These are phyloP conservation scores for Zalerion maritima DNA, from an alignment of 495 filamentous ascomycete genomes.

Conservation along the genomic window DNA sequence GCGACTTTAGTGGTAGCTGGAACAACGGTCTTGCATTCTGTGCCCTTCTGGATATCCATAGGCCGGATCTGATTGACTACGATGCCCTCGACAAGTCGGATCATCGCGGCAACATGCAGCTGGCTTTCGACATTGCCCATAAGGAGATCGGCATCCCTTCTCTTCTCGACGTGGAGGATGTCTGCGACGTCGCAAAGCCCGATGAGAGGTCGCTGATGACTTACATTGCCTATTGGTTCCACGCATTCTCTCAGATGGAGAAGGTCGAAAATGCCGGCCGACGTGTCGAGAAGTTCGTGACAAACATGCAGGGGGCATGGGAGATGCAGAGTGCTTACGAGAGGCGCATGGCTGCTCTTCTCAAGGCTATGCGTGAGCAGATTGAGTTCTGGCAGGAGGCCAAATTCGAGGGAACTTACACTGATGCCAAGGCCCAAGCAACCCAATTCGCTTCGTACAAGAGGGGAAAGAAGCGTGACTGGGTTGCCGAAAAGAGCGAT, in stretches of 20 bases:
- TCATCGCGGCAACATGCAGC: conserved; percentile 91
- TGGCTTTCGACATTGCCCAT: conserved; percentile 88
- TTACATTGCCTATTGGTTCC: conserved; percentile 99
- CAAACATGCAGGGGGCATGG: conserved; percentile 99
- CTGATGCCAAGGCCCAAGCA: conserved; percentile 80
- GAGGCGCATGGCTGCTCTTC: conserved; percentile 64
- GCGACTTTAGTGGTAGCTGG: conserved; percentile 91
- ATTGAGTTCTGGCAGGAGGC: conserved; percentile 59
- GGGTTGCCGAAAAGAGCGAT: conserved; percentile 96
- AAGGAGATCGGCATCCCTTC: conserved; percentile 96
- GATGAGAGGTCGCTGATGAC: conserved; percentile 97
- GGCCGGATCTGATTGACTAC: conserved; percentile 93
- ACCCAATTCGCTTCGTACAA: conserved; percentile 76
- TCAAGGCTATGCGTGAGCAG: conserved; percentile 60
- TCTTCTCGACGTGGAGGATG: conserved; percentile 92
- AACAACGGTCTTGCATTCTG: conserved; percentile 96
- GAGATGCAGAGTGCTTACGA: conserved; percentile 97
- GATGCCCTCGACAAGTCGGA: conserved; percentile 86
- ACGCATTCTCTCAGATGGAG: conserved; percentile 96
- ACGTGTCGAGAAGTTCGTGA: conserved; percentile 94
- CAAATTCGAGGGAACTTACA: conserved; percentile 80
- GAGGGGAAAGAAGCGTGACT: conserved; percentile 70
- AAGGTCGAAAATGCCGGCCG: conserved; percentile 93
- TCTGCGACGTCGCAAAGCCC: conserved; percentile 88
- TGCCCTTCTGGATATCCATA: conserved; percentile 89